A percentile compares a stretch with the other conserved stretches of the same genome.
Conservation (phyloP, 306 rosid genomes). For the barrel medic (Medicago truncatula) region MtrunA17r5.0-ANR NC_053043.1:40520501-40521000, state of each 20-base stretch:
- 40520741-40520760: constrained; percentile 65
- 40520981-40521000: constrained; percentile 87
- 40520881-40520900: constrained; percentile 76
- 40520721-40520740: constrained; percentile 64
- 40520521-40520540: constrained; percentile 67
- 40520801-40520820: constrained; percentile 55
- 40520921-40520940: constrained; percentile 82
- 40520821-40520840: constrained; percentile 79
- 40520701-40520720: constrained; percentile 67
- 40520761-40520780: constrained; percentile 86
- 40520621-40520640: not conserved
- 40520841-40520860: constrained; percentile 77
- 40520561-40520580: constrained; percentile 68
- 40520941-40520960: constrained; percentile 79
- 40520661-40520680: constrained; percentile 70
- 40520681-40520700: constrained; percentile 58
- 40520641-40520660: not conserved
- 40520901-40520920: constrained; percentile 95
- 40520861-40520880: constrained; percentile 64
- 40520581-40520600: constrained; percentile 55
- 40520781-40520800: constrained; percentile 77
- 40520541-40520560: constrained; percentile 58
- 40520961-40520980: constrained; percentile 80
- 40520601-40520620: constrained; percentile 1
- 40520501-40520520: constrained; percentile 65